phyloP scores from a whole-genome alignment of 805 yeast species.

The Groenewaldozyma salmanticensis region DNA sequence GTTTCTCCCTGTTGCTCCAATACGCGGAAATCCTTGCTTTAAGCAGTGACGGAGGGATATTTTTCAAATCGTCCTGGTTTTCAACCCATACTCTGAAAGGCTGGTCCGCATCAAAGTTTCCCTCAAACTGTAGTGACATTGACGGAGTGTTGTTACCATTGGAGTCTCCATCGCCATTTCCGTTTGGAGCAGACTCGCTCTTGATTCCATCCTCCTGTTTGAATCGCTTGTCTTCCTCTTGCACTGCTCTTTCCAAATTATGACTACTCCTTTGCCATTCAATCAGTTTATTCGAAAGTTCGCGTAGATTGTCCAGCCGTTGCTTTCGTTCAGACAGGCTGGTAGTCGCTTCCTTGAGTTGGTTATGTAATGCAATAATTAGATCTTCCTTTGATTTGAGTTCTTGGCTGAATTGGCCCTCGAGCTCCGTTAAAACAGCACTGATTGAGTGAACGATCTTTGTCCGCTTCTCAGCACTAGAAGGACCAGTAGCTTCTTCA shows the following conservation, averaged over 20 bases:
- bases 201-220: slow-evolving; percentile 21
- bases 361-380: slow-evolving; percentile 43
- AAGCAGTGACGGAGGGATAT: slow-evolving; percentile 44
- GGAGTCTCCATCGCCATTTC: slow-evolving; percentile 3
- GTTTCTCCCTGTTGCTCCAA: slow-evolving; percentile 50
- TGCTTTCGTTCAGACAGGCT: slow-evolving; percentile 39
- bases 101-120: slow-evolving; percentile 76
- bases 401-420: slow-evolving; percentile 51
- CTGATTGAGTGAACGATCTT: slow-evolving; percentile 44
- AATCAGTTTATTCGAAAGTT: slow-evolving; percentile 29
- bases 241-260: slow-evolving; percentile 53
- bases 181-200: neutral
- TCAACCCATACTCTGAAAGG: slow-evolving; percentile 59
- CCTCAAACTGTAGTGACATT: slow-evolving; percentile 30
- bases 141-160: slow-evolving; percentile 9
- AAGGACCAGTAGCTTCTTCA: neutral
- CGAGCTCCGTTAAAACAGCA: slow-evolving; percentile 40
- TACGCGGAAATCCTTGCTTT: slow-evolving; percentile 79
- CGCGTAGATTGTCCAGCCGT: slow-evolving; percentile 44
- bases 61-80: slow-evolving; percentile 12
- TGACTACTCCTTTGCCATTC: slow-evolving; percentile 46
- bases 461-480: slow-evolving; percentile 24
- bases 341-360: slow-evolving; percentile 48
- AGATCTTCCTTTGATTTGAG: slow-evolving; percentile 41
- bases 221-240: slow-evolving; percentile 53